Evolutionary conservation across 73 alveolate species (phyloP).

Genomic region (Paramecium bursaria): DNA sequence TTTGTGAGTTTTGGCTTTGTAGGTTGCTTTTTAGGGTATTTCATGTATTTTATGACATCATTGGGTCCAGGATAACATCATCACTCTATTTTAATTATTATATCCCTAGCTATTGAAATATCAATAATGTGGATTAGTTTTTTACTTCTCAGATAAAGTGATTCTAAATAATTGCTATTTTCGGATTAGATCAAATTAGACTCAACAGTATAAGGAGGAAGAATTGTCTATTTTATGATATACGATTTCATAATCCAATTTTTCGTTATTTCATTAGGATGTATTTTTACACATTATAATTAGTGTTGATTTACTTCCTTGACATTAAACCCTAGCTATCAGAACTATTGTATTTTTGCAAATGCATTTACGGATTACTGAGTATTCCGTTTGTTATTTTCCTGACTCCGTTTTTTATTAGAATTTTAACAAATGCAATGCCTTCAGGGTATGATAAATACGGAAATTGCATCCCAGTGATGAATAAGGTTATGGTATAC

Average conservation of each 20-base stretch:
- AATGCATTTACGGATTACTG: conserved; percentile 12
- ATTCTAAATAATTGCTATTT: not conserved
- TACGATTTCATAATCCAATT: not conserved
- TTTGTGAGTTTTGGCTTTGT: conserved; percentile 18
- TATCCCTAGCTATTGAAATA: not conserved
- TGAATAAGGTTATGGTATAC: no score
- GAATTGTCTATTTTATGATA: not conserved
- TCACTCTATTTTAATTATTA: not conserved
- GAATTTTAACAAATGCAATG: conserved; percentile 12
- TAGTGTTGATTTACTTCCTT: not conserved
- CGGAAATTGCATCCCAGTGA: conserved; percentile 23
- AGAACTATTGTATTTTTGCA: conserved; percentile 12
- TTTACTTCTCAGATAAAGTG: not conserved
- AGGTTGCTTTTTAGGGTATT: conserved; percentile 19
- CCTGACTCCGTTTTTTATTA: conserved; percentile 1
- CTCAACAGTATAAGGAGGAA: conserved; percentile 6
- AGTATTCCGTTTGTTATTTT: conserved; percentile 44
- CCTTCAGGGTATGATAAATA: conserved; percentile 46
- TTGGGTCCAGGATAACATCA: not conserved
- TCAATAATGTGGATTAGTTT: conserved; percentile 11
- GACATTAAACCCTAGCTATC: not conserved
- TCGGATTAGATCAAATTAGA: not conserved
- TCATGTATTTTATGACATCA: conserved; percentile 9
- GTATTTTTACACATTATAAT: not conserved
- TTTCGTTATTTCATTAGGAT: not conserved